Base-by-base conservation (phyloP, 2,329 filamentous ascomycete species). In the Shiraia sp. region DNA sequence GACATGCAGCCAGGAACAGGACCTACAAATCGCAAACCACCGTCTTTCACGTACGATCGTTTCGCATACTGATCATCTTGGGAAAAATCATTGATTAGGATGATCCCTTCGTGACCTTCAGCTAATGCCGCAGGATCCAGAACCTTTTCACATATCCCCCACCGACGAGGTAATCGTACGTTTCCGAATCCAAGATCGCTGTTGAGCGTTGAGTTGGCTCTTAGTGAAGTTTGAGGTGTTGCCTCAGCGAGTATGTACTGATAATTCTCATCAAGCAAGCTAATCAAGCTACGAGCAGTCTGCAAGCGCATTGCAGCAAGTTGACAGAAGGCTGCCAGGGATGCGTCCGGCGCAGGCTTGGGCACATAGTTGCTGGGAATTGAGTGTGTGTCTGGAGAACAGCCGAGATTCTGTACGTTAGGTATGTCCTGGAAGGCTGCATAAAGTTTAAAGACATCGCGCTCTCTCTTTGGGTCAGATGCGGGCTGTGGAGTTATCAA, bases 191-290 rank as follows among this genome's bases (percentile, higher is more conserved):
- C 57, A 8, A 55, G 40, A 30, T 49, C 24, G 29, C 28, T 22
- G 25, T 44, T 40, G 3, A 43, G 40, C 4, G 45, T 35, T 10
- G 37, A 42, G 38, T 37, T 24, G 10, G 26, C 30, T 16, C 36
- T 48, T n/a, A 67, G 42, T 4, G 55, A 55, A 8, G 55, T 51
- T 7, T 46, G 47, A 8, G 55, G 48, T 7, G 63, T 67, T 19
- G 62, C 64, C 43, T 68, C 65, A 27, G 61, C 61, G n/a, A 68
- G 53, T 13, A 68, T 58, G 38, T 63, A 63, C 38, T 65, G 61
- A 24, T 51, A 45, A 2, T 55, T 32, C 8, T 40, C 40, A 33
- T 65, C 61, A 35, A 68, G 53, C 6, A 68, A 45, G 25, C 61
- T 65, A 8, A 66, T 52, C 45, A 65, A 49, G 30, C 58, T 53